phyloP scores from a whole-genome alignment of 306 rosid genomes.

The Spatholobus suberectus region DNA sequence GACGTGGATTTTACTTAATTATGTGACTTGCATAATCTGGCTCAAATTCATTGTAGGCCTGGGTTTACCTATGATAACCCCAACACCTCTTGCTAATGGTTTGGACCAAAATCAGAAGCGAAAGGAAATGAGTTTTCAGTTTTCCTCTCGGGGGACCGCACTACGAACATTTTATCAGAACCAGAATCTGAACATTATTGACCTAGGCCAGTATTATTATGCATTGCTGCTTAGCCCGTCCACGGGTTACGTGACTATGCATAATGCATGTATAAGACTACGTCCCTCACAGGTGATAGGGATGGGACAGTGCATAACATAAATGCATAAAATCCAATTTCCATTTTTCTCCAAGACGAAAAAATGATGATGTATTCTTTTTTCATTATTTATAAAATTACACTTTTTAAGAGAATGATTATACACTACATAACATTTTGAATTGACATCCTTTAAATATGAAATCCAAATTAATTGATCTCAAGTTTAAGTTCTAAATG shows the following conservation, averaged over 20 bases:
- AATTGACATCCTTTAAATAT: neutral
- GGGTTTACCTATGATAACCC: neutral
- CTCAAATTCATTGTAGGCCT: neutral
- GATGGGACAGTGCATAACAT: conserved; percentile 32
- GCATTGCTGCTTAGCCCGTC: neutral
- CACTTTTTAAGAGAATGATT: neutral
- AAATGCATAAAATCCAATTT: conserved; percentile 18
- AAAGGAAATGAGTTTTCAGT: neutral
- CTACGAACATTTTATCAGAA: conserved; percentile 26
- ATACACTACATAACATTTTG: neutral
- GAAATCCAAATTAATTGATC: too few species aligned
- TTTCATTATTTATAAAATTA: neutral
- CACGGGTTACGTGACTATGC: conserved; percentile 45
- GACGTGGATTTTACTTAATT: neutral
- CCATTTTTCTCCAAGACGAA: neutral
- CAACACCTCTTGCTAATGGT: conserved; percentile 21
- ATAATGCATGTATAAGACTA: conserved; percentile 47
- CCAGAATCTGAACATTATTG: conserved; percentile 30
- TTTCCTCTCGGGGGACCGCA: conserved; percentile 37
- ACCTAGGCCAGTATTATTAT: neutral
- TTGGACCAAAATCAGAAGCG: conserved; percentile 34
- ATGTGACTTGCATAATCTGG: neutral
- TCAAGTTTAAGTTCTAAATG: too few species aligned
- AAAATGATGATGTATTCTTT: neutral
- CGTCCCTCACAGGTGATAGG: conserved; percentile 38